Base-by-base conservation (phyloP, 805 yeast species). In the Ogataea nonfermentans region DNA sequence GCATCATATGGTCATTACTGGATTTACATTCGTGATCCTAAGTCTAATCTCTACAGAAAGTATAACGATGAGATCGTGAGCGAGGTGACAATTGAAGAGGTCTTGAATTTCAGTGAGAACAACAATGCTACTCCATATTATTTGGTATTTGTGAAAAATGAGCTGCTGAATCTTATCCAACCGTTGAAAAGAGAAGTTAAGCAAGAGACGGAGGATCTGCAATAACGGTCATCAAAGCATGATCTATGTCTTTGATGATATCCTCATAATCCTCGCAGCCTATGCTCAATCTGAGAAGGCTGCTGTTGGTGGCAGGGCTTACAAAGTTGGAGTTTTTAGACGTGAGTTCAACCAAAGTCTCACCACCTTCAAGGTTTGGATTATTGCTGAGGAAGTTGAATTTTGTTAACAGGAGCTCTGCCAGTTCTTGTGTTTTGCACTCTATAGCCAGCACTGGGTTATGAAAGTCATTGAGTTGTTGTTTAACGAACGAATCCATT, bases 1-100 rank as follows among this genome's bases (percentile, higher is more conserved):
- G 98, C 96, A 0, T 81, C 88, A 36, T 91, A 86, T 56, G 99
- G 99, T 2, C 99, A 93, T 62, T 93, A 93, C 62, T 93, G 98
- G 97, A 77, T 91, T 12, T 93, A 91, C 58, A 90, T 93, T 46
- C 78, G 76, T 43, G 98, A 93, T 61, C 76, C 79, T 3, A 73
- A 73, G 46, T 70, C 72, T 13, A 73, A 76, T 20, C 65, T 84
- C 14, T 93, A 79, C 76, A 71, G 96, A 46, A 90, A 88, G 66
- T 93, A 93, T 62, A 93, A 93, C 56, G 99, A 93, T 65, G 98
- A 93, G 54, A 72, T 74, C n/a, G 95, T 93, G n/a, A 78, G 88
- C 2, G 95, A 83, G 48, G 96, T 84, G 1, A 66, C 78, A 0
- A 66, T 70, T 1, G 70, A 68, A 15, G 88, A 84, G 56, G 85